Conservation (phyloP, 345 rosid genomes). For the Orychophragmus violaceus region DNA sequence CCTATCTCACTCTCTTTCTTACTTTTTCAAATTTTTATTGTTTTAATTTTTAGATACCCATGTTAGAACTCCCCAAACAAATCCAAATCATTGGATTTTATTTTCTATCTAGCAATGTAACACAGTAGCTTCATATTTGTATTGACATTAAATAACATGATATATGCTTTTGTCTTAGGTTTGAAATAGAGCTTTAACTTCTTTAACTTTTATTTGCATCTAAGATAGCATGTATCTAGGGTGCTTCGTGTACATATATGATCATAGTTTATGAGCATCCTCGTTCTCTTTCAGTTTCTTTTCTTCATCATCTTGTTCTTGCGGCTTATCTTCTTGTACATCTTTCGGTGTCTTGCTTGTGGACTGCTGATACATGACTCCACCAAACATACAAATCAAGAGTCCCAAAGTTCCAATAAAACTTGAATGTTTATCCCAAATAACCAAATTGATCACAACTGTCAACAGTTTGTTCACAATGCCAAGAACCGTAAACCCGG, state of each 20-base stretch:
- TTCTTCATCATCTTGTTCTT: conserved; percentile 51
- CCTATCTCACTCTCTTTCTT: no score
- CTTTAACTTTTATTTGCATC: background rate
- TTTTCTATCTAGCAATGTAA: background rate
- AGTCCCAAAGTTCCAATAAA: conserved; percentile 72
- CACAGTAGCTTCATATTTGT: background rate
- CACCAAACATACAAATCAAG: conserved; percentile 72
- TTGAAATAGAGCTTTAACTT: background rate
- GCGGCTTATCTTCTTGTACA: conserved; percentile 30
- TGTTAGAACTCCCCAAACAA: no score
- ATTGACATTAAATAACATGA: background rate
- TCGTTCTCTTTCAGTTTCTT: conserved; percentile 33
- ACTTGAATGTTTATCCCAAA: conserved; percentile 86
- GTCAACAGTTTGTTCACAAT: conserved; percentile 81
- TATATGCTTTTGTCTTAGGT: background rate
- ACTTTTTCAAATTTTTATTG: no score
- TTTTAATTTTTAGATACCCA: no score
- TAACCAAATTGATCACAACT: conserved; percentile 58
- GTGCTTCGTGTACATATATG: background rate
- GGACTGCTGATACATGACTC: conserved; percentile 75
- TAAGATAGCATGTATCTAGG: background rate
- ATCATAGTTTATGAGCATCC: conserved; percentile 26
- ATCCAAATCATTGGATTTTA: background rate
- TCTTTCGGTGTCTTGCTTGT: conserved; percentile 49
- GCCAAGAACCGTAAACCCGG: conserved; percentile 84